Conservation (phyloP, 768 basidiomycete species). For the Amyloporia xantha region DNA sequence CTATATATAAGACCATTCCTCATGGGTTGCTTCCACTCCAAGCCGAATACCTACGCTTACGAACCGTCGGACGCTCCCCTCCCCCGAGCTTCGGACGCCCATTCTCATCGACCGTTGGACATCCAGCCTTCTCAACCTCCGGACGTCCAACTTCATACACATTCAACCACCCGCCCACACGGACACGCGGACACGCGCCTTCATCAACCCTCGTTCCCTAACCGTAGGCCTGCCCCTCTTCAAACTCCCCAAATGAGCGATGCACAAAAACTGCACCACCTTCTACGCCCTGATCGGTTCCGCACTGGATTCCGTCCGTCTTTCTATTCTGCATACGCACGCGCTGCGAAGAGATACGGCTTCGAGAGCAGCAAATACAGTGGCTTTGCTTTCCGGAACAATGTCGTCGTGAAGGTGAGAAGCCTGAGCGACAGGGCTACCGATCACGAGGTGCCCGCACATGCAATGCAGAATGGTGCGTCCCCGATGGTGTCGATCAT, state of each 20-base stretch:
- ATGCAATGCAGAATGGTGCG: conserved; percentile 25
- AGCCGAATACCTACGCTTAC: no score
- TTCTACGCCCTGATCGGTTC: conserved; percentile 19
- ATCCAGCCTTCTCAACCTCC: background rate
- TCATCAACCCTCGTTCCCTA: background rate
- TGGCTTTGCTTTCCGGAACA: conserved; percentile 23
- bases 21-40: background rate
- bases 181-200: background rate
- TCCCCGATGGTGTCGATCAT: background rate
- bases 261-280: conserved; percentile 15
- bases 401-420: conserved; percentile 24
- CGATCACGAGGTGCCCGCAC: conserved; percentile 24
- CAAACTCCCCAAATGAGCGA: background rate
- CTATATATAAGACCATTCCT: background rate
- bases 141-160: background rate
- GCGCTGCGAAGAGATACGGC: conserved; percentile 23
- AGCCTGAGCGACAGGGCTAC: conserved; percentile 17
- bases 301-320: conserved; percentile 19
- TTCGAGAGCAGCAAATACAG: conserved; percentile 22
- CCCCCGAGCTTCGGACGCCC: background rate
- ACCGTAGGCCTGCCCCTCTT: background rate
- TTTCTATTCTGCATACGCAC: conserved; percentile 24
- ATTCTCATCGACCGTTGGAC: background rate
- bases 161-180: background rate
- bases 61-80: background rate